Evolutionary conservation across 2,329 filamentous ascomycete species (phyloP), one percentile per base, ranked within the genome.

Genomic region (Uncinocarpus reesii): DNA sequence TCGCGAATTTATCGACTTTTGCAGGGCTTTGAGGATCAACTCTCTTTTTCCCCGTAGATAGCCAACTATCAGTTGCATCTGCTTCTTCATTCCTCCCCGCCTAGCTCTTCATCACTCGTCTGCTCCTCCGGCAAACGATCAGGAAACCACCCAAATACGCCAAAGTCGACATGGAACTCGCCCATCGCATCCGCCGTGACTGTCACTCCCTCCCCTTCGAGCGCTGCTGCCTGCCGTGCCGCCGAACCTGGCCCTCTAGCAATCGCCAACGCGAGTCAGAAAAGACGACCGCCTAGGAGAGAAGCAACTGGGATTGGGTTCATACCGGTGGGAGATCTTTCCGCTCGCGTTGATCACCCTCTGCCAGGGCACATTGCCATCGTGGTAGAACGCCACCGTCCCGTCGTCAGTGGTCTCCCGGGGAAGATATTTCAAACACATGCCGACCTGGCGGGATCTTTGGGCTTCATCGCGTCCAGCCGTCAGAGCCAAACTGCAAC

Each of bases 341-440:
- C 90, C 89, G 66, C 85, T 90, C 11, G 86, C 71, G 64, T 90
- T 95, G 62, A 96, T 84, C 51, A 96, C 86, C 50, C 92, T 75
- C 71, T 96, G 90, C 90, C 90, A 96, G 0, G 90, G 90, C 2
- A 96, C 90, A 55, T 83, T 95, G 20, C 71, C 72, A 51, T 76
- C 72, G 64, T 95, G 83, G 68, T 83, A 93, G 49, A 69, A 64
- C 66, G 72, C 48, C 62, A 55, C 0, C 69, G 63, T 0, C 70
- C 58, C 15, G 1, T 42, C 40, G 3, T 24, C 21, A 24, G 11
- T 11, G 35, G 6, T 18, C 32, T 18, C 32, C n/a, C 31, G 53
- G 1, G 88, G 78, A 10, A 96, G 79, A 62, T 95, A 83, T 64
- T 95, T 95, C 21, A 96, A 77, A 65, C 85, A 93, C 40, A 92